Base-by-base conservation (phyloP, 345 rosid species). In the Viola odorata region DNA sequence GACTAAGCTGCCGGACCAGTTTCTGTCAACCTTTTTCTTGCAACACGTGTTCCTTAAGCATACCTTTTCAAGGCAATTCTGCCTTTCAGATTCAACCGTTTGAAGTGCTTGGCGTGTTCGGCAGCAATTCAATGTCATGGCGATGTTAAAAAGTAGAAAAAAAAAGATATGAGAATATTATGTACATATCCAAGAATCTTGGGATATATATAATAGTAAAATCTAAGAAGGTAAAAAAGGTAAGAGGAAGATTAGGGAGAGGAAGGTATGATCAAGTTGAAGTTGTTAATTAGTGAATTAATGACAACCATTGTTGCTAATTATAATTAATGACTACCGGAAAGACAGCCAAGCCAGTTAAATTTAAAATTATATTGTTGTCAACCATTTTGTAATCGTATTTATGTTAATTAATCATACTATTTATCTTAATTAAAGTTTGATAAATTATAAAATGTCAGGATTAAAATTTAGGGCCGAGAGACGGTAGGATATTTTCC, bases 41-140 rank as follows among this genome's bases (percentile, higher is more conserved):
- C 73, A 50, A 53, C 78, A 67, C 53, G 48, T 0, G 6, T 37
- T 66, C 16, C 44, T 53, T 5, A 0, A 6, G 2, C 23, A 51
- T 10, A n/a, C 40, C 3, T 53, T 52, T 16, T 56, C 48, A 9
- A 49, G 63, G n/a, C 39, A 51, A 5, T 70, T 72, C 32, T 0
- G 1, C 17, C 39, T 39, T 0, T 70, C 61, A 0, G 85, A 80
- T 50, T 71, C 41, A 8, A 70, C 69, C 61, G 80, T 74, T 59
- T 53, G 75, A 23, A 77, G 58, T 14, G 23, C 40, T 16, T 73
- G 85, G 78, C 88, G 77, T 12, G 79, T 71, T 2, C 88, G 81
- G 77, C 97, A 87, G 77, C 97, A 87, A 71, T 80, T 81, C 14
- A 91, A 75, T 60, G 77, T 85, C 92, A 91, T 87, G 51, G 58